Percentiles rank a stretch among this genome's conserved stretches.
Conservation (phyloP, 768 basidiomycete species). For the Boletus edulis region DNA sequence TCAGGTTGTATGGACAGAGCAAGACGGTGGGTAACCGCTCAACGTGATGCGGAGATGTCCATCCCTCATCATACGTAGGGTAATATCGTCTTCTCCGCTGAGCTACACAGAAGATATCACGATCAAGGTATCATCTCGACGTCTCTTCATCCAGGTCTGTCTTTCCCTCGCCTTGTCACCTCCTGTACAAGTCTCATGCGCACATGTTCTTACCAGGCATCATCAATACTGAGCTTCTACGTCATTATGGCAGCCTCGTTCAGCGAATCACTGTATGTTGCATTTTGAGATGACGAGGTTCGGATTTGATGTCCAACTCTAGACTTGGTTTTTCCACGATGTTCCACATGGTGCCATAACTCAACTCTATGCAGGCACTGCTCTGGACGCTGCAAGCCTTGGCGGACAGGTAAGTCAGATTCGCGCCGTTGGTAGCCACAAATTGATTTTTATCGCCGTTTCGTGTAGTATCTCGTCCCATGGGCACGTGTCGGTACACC, state of each 20-base stretch:
- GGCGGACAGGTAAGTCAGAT: slow-evolving; percentile 3
- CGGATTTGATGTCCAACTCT: no score
- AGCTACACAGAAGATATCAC: slow-evolving; percentile 44
- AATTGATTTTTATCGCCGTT: neutral
- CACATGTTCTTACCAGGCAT: neutral
- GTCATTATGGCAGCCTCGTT: neutral
- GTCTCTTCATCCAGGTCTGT: slow-evolving; percentile 42
- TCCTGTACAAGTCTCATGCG: neutral
- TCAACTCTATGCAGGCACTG: slow-evolving; percentile 10
- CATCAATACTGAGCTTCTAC: neutral
- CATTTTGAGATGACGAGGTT: no score
- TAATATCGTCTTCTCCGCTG: slow-evolving; percentile 42
- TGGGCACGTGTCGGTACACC: slow-evolving; percentile 4
- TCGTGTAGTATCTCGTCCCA: slow-evolving; percentile 4
- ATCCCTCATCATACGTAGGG: slow-evolving; percentile 29
- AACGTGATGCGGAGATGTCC: no score
- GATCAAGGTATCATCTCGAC: slow-evolving; percentile 45
- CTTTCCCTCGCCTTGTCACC: neutral
- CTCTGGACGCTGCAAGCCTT: neutral
- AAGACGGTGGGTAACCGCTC: slow-evolving; percentile 6
- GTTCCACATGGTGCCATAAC: slow-evolving; percentile 5
- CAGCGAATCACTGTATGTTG: neutral
- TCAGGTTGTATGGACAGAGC: slow-evolving; percentile 30
- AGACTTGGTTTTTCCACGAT: neutral
- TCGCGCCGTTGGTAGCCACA: neutral